Base-by-base conservation (phyloP, 768 basidiomycete species). In the Mycena latifolia region DNA sequence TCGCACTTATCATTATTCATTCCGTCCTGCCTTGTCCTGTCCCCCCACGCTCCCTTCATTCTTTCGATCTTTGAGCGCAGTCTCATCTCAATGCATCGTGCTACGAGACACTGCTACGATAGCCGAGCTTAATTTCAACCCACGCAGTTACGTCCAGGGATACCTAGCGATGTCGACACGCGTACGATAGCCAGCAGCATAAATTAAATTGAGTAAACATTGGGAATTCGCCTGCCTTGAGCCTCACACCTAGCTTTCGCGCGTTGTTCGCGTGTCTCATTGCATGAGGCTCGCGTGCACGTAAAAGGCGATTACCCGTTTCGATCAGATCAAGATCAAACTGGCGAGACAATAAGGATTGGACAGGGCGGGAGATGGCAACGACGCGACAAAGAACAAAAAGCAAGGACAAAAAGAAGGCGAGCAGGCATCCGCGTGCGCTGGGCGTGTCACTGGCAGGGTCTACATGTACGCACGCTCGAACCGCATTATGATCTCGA, bases 1-100 rank as follows among this genome's bases (percentile, higher is more conserved):
- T 67, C 66, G n/a, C 55, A 70, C 64, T 31, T 72, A 74, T 75
- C 67, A 63, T 73, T 72, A 74, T 72, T 73, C 61, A 61, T 63
- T 63, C 57, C 50, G 48, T 66, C 63, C 18, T 43, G 20, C 41
- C n/a, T 57, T 55, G 58, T 50, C 61, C 31, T 56, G 37, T 55
- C 63, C 14, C 37, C 35, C 62, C 66, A 66, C 66, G 59, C 54
- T 72, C 56, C 73, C 37, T 70, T 74, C 54, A 28, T 61, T 58
- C 55, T 31, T 50, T 50, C 48, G 47, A 47, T 28, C 37, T 51
- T 61, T 57, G 61, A 61, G 58, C 55, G 66, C 66, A 67, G 62
- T 65, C 63, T 69, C 61, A 50, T 52, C 46, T 55, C 63, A 69
- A 64, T 69, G 67, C 67, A 25, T 69, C 66, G 67, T 60, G 57